phyloP scores from a whole-genome alignment of 306 rosid species.

The Rubus parviflorus region DNA sequence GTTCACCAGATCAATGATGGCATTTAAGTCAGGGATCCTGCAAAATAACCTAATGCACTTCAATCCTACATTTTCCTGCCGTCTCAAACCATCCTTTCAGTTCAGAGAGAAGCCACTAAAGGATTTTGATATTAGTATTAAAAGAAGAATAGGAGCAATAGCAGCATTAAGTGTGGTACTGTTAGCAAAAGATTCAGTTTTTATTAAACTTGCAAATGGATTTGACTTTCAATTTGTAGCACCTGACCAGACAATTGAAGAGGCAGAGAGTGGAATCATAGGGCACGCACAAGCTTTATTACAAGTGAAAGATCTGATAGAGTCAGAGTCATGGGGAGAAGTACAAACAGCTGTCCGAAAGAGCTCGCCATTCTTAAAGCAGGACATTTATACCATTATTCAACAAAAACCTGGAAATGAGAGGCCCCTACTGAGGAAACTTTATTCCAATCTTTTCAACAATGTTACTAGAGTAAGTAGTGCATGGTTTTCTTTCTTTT shows the following conservation, averaged over 20 bases:
- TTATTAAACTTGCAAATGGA: constrained; percentile 33
- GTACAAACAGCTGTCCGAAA: constrained; percentile 55
- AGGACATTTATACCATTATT: constrained; percentile 62
- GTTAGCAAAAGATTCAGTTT: constrained; percentile 15
- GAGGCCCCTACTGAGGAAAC: constrained; percentile 64
- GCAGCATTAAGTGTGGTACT: constrained; percentile 23
- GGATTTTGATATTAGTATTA: constrained; percentile 22
- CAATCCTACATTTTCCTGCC: neutral
- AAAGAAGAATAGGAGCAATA: constrained; percentile 33
- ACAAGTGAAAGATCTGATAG: constrained; percentile 48
- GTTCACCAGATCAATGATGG: neutral
- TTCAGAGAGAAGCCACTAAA: constrained; percentile 22
- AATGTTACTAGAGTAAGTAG: constrained; percentile 37
- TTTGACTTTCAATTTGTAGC: constrained; percentile 44
- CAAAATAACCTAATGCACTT: neutral
- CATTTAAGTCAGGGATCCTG: neutral
- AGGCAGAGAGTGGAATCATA: constrained; percentile 44
- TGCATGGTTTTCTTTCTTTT: too few species aligned
- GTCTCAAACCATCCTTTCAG: neutral
- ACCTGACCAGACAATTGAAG: constrained; percentile 39
- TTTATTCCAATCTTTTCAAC: constrained; percentile 64
- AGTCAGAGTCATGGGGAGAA: constrained; percentile 56
- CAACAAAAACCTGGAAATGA: constrained; percentile 58
- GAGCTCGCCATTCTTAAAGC: constrained; percentile 53
- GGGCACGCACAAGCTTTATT: constrained; percentile 35